Evolutionary conservation across 1,284 basidiomycete species (phyloP), one percentile per base, ranked within the genome.

Genomic region (Sphagnurus paluster): DNA sequence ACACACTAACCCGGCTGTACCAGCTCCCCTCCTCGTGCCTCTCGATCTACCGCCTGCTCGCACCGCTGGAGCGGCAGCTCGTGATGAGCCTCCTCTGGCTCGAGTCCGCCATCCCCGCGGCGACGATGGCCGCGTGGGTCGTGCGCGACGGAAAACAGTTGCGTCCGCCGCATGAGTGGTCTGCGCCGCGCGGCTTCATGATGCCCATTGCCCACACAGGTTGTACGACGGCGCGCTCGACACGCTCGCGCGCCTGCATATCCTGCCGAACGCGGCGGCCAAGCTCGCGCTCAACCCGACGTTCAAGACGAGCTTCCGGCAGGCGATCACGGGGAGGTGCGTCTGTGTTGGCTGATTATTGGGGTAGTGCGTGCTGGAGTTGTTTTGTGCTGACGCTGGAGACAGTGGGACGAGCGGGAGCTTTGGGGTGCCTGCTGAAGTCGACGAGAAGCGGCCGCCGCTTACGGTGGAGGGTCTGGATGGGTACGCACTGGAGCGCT

Each of bases 71-170:
- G 56, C 77, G 93, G 30, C 95, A 98, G 65, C 76, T 98, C 24
- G 82, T 98, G 34, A 87, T 98, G 79, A 92, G 91, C 62, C 65
- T 94, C 42, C 73, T 99, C 7, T 99, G 97, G 92, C 77, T 96
- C 5, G 92, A 98, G 58, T 79, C 80, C 11, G 73, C 88, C 0
- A 80, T 97, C 34, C 71, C 79, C 0, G 68, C 75, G 9, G 70
- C 77, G 6, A 90, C 91, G 1, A 83, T 97, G 75, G 74, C 82
- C n/a, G 80, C 85, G 2, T 93, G 95, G 86, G 83, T 95, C 16
- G 79, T 86, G 26, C 82, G 79, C 13, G 84, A 88, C 48, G 79
- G 79, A 50, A 83, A 74, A 75, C 82, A 80, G 90, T 93, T 63
- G 52, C 49, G 72, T 60, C 34, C 50, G 58, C 50, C 49, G 47